phyloP scores from a whole-genome alignment of 129 eudicot genomes.

The Tagetes erecta region DNA sequence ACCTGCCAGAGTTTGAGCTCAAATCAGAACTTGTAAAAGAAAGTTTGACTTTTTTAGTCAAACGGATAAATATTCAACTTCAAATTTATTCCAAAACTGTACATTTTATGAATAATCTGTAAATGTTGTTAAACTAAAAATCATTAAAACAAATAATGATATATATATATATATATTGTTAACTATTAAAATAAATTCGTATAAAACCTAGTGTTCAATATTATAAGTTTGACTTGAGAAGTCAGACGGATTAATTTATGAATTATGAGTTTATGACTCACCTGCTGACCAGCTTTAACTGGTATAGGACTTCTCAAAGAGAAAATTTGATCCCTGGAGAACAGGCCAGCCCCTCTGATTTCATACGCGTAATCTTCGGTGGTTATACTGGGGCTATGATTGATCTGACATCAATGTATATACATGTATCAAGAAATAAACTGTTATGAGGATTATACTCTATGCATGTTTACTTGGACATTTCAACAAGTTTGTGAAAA shows the following conservation, averaged over 20 bases:
- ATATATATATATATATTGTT: not conserved
- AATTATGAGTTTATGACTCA: constrained; percentile 38
- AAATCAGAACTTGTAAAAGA: not conserved
- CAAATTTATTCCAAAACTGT: not conserved
- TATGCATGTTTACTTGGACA: constrained; percentile 10
- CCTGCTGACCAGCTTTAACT: constrained; percentile 98
- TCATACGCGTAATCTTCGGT: constrained; percentile 83
- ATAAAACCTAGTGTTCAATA: not conserved
- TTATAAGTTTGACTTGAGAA: constrained; percentile 19
- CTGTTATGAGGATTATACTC: not conserved
- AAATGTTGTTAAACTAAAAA: not conserved
- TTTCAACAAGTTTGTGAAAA: constrained; percentile 22
- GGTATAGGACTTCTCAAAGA: constrained; percentile 73
- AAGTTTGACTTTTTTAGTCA: constrained; percentile 14
- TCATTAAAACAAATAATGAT: not conserved
- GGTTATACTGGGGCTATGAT: constrained; percentile 77
- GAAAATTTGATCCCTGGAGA: constrained; percentile 89
- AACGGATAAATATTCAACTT: constrained; percentile 8
- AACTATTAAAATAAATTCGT: not conserved
- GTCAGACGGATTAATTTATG: not conserved
- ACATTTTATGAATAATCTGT: not conserved
- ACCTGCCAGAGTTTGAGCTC: constrained; percentile 49
- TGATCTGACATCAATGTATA: constrained; percentile 53
- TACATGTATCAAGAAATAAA: constrained; percentile 3
- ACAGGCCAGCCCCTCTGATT: constrained; percentile 90